Evolutionary conservation across 164 flowering plant genomes (phyloP), one percentile per base, ranked within the genome.

Genomic region (Macadamia integrifolia): DNA sequence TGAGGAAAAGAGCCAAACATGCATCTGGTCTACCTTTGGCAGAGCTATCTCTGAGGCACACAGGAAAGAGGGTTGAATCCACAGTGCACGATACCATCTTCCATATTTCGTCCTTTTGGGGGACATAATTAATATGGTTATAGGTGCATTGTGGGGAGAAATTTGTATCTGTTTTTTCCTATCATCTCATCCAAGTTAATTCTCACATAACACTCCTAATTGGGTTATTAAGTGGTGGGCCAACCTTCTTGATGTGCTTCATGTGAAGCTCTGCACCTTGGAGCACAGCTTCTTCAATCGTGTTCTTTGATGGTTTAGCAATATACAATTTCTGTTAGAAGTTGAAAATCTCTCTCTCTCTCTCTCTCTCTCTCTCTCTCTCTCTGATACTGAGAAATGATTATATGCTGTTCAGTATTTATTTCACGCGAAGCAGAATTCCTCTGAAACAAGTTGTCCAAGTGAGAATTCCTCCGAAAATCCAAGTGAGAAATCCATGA

Each of bases 401-500:
- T 65, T 52, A 31, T 66, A 23, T 63, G 18, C 56, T 69, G 66
- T 14, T 74, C 90, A 87, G 88, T 76, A 77, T 50, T 67, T 79
- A 59, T 74, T 77, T 80, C 77, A 82, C 60, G 68, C 75, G 68
- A 79, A 74, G 68, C 77, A 79, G 57, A 83, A 77, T 59, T 77
- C 82, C 75, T 69, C 78, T 10, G 77, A 71, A 61, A 71, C 40
- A 35, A 35, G 40, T 5, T 35, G 77, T 78, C 76, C 84, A 17
- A 59, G 69, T 61, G 88, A 83, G 70, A 81, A 80, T 72, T 80
- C 96, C 60, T 23, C 23, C 12, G 76, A 71, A 61, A 72, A 78
- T 78, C 77, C 84, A 17, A 60, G 69, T 60, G 88, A 83, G 70
- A 81, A 80, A 71, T 80, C 96, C 61, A 85, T 87, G 83, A 90